phyloP scores from a whole-genome alignment of 441 rosid genomes.

The Aleurites moluccanus region DNA sequence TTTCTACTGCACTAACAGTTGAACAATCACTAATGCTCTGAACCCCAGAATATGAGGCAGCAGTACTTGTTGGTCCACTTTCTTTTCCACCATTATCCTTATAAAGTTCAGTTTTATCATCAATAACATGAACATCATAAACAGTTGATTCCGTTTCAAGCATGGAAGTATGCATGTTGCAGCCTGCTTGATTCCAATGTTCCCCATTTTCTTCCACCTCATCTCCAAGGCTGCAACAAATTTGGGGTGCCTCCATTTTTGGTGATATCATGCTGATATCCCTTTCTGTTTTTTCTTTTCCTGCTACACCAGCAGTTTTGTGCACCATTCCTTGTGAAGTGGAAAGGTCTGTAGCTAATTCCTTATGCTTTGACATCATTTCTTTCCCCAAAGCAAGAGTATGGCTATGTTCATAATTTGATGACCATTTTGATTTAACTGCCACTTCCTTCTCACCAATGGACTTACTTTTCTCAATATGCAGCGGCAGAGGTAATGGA shows the following conservation, averaged over 20 bases:
- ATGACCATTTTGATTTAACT: conserved; percentile 28
- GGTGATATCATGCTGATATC: conserved; percentile 18
- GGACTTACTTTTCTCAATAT: conserved; percentile 20
- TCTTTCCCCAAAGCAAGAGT: conserved; percentile 39
- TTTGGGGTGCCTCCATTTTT: conserved; percentile 19
- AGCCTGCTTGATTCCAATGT: conserved; percentile 20
- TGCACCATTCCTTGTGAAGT: conserved; percentile 14
- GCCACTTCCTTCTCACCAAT: conserved; percentile 28
- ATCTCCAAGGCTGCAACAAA: conserved; percentile 18
- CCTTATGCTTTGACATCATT: conserved; percentile 26
- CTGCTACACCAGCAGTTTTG: background rate
- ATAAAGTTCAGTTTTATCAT: conserved; percentile 29
- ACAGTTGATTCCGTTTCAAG: conserved; percentile 45
- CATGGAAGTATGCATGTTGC: conserved; percentile 20
- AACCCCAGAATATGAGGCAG: conserved; percentile 22
- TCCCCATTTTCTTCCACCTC: conserved; percentile 31
- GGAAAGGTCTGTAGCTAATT: conserved; percentile 25
- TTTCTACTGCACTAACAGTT: conserved; percentile 20
- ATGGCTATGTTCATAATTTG: conserved; percentile 21
- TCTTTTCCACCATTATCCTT: conserved; percentile 26
- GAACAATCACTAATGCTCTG: conserved; percentile 23
- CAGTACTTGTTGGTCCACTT: conserved; percentile 15
- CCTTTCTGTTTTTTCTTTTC: conserved; percentile 16
- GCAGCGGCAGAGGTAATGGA: conserved; percentile 15
- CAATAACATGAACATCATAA: conserved; percentile 58